These are phyloP conservation scores for Rhododendron henanense DNA, from an alignment of 148 eudicot genomes.

Conservation along the genomic window DNA sequence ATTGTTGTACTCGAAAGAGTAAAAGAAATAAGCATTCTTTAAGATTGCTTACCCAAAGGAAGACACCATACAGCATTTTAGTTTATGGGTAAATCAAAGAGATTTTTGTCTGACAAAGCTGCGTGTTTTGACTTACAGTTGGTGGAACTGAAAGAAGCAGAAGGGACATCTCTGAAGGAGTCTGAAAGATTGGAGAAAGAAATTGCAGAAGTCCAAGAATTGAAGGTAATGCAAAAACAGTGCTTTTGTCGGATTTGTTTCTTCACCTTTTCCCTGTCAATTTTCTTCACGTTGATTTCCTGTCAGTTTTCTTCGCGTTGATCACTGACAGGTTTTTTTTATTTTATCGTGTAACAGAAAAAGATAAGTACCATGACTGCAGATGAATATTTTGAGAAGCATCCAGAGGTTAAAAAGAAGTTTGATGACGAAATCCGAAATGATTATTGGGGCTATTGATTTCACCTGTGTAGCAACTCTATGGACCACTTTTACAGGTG, in stretches of 20 bases:
- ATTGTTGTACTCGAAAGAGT: background rate
- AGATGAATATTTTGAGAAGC: conserved; percentile 94
- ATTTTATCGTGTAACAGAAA: conserved; percentile 35
- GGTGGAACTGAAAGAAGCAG: conserved; percentile 92
- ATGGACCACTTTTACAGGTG: conserved; percentile 4
- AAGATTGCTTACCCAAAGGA: background rate
- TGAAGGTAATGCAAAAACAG: conserved; percentile 56
- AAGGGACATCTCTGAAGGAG: conserved; percentile 69
- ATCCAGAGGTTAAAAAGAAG: conserved; percentile 94
- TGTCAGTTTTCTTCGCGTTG: background rate
- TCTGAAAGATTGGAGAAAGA: conserved; percentile 90
- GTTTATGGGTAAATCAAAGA: background rate
- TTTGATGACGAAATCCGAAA: conserved; percentile 96
- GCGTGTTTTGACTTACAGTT: conserved; percentile 36
- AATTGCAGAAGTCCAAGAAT: conserved; percentile 86
- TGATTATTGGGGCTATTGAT: conserved; percentile 88
- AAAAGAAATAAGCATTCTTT: background rate
- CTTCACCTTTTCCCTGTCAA: background rate
- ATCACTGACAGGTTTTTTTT: background rate
- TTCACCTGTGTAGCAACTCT: conserved; percentile 8
- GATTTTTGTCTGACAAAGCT: background rate
- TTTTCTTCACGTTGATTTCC: background rate
- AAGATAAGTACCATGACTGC: conserved; percentile 98
- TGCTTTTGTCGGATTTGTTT: background rate
- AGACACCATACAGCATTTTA: background rate